Percentiles rank a stretch among this genome's conserved stretches.
phyloP scores from a whole-genome alignment of 2,329 filamentous ascomycete genomes.

The Neodidymelliopsis sp. region DNA sequence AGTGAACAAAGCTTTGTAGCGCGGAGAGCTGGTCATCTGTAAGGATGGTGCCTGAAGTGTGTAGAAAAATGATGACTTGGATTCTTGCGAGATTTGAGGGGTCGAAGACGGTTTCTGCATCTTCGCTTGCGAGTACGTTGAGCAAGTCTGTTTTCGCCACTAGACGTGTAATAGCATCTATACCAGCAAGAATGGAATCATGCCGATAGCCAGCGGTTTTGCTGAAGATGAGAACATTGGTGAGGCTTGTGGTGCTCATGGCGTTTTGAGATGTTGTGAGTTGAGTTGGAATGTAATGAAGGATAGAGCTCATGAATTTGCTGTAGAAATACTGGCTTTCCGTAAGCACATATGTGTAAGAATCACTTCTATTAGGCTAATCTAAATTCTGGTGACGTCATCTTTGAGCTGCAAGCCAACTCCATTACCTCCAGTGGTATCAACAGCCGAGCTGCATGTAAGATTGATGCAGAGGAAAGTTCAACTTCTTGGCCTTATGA shows the following conservation, averaged over 20 bases:
- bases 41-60: conserved; percentile 27
- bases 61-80: conserved; percentile 26
- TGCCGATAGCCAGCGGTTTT: conserved; percentile 41
- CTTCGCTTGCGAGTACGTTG: conserved; percentile 27
- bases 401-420: not conserved
- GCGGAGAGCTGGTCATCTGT: conserved; percentile 19
- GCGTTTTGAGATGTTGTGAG: too few species aligned
- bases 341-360: not conserved
- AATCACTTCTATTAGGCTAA: not conserved
- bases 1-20: conserved; percentile 23
- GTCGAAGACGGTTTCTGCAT: conserved; percentile 23
- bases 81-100: conserved; percentile 12
- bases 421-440: not conserved
- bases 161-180: conserved; percentile 22
- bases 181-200: conserved; percentile 31
- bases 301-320: too few species aligned
- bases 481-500: not conserved
- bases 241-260: conserved; percentile 3
- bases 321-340: too few species aligned
- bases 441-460: not conserved
- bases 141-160: conserved; percentile 14
- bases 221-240: conserved; percentile 35
- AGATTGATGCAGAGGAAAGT: not conserved
- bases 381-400: not conserved
- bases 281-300: too few species aligned